Percentiles rank a stretch among this genome's conserved stretches.
Conservation (phyloP, 768 basidiomycete species). For the Termitomyces sp. region DNA sequence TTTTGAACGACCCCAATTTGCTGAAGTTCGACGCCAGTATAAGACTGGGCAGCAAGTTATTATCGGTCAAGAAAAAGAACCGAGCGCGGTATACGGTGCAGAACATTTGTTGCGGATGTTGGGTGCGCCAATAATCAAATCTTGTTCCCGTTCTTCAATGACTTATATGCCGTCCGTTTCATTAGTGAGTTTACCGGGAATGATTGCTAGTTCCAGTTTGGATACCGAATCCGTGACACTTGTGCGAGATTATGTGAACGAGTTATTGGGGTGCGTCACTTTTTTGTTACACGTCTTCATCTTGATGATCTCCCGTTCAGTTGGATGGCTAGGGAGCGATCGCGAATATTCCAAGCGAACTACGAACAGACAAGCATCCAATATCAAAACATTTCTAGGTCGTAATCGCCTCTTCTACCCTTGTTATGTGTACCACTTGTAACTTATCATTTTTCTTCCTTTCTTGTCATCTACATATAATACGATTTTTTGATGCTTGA, state of each 20-base stretch:
- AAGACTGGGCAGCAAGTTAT: slow-evolving; percentile 69
- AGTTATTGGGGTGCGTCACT: slow-evolving; percentile 64
- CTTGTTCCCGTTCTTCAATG: not conserved
- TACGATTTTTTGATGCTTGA: not conserved
- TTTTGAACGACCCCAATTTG: slow-evolving; percentile 92
- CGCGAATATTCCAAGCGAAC: slow-evolving; percentile 66
- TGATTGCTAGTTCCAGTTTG: slow-evolving; percentile 86
- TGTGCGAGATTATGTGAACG: slow-evolving; percentile 85
- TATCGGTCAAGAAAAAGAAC: slow-evolving; percentile 69
- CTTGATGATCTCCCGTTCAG: slow-evolving; percentile 28
- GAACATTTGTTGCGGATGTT: slow-evolving; percentile 91
- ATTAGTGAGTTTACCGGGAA: slow-evolving; percentile 84
- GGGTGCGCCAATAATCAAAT: slow-evolving; percentile 44
- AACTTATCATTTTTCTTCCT: not conserved
- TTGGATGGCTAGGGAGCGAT: slow-evolving; percentile 74
- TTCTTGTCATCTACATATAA: not conserved
- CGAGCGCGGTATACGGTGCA: slow-evolving; percentile 90
- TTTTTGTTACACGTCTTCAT: not conserved
- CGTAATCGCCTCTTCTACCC: slow-evolving; percentile 31
- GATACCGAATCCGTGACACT: slow-evolving; percentile 81
- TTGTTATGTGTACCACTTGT: not conserved
- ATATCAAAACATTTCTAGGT: slow-evolving; percentile 81
- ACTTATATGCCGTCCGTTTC: not conserved
- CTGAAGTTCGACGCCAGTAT: slow-evolving; percentile 65
- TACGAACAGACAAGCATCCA: slow-evolving; percentile 72